phyloP scores from a whole-genome alignment of 768 basidiomycete genomes.

The Antrodiella citrinella region DNA sequence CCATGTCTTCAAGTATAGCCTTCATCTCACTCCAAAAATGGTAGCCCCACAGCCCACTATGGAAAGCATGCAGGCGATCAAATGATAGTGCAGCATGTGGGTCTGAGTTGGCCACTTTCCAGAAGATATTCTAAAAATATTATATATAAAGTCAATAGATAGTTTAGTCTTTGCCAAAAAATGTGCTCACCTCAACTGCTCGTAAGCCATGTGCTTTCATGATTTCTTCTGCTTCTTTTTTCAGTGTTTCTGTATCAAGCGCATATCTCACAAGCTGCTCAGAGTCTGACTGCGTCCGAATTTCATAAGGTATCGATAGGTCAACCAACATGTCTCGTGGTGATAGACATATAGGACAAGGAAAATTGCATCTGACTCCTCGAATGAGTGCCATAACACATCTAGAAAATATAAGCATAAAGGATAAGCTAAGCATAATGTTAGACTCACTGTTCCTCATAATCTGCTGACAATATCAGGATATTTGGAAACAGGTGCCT shows the following conservation, averaged over 20 bases:
- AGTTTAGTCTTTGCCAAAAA: no score
- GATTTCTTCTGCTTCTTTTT: conserved; percentile 7
- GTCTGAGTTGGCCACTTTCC: conserved; percentile 27
- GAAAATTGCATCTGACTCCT: conserved; percentile 7
- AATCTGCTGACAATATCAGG: conserved; percentile 19
- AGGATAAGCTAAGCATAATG: conserved; percentile 3
- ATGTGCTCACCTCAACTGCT: conserved; percentile 12
- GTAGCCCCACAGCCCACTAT: conserved; percentile 25
- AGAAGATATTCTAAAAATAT: conserved; percentile 32
- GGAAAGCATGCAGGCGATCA: conserved; percentile 31
- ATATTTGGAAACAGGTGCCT: conserved; percentile 15
- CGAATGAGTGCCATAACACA: conserved; percentile 13
- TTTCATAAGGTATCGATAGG: conserved; percentile 4
- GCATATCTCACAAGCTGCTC: not conserved
- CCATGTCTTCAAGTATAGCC: conserved; percentile 11
- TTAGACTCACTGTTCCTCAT: conserved; percentile 21
- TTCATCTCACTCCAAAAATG: conserved; percentile 25
- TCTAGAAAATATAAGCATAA: conserved; percentile 2
- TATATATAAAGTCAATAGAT: not conserved
- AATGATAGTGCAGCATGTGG: conserved; percentile 27
- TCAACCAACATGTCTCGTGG: not conserved
- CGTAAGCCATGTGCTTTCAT: conserved; percentile 17
- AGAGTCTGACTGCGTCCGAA: conserved; percentile 9
- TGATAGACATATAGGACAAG: conserved; percentile 15
- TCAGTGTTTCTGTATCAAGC: not conserved